Evolutionary conservation across 169 alveolate species (phyloP).

Genomic region (Cryptosporidium meleagridis): DNA sequence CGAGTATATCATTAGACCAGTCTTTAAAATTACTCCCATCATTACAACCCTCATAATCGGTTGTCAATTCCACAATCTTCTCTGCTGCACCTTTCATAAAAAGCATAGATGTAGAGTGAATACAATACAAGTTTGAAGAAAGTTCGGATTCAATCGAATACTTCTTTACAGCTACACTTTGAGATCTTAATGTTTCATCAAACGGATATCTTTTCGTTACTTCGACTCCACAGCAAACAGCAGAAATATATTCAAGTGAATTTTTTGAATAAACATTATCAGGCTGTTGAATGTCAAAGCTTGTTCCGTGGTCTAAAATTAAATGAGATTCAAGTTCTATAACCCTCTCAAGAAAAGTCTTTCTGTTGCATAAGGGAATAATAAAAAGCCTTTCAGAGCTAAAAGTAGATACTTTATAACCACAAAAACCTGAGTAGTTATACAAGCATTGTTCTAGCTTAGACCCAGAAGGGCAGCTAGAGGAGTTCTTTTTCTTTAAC

Average conservation of each 20-base stretch:
- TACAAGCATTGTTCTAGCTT: constrained; percentile 36
- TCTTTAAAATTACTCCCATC: constrained; percentile 1
- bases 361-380: constrained; percentile 3
- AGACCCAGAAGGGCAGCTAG: constrained; percentile 36
- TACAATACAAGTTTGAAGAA: neutral
- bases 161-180: constrained; percentile 21
- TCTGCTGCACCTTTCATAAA: constrained; percentile 66
- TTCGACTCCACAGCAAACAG: constrained; percentile 26
- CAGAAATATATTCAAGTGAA: constrained; percentile 22
- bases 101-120: neutral
- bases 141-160: neutral
- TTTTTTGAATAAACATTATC: neutral
- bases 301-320: neutral
- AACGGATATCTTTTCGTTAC: constrained; percentile 41
- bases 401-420: neutral
- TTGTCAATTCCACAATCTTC: constrained; percentile 8
- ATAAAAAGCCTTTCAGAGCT: constrained; percentile 40
- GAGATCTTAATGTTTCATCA: constrained; percentile 37
- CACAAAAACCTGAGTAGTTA: constrained; percentile 38
- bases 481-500: neutral
- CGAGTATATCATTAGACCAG: constrained; percentile 10
- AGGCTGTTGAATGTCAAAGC: neutral
- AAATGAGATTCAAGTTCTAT: neutral
- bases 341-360: neutral
- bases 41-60: neutral